Evolutionary conservation across 2,329 filamentous ascomycete genomes (phyloP).

Genomic region (Ophiocordyceps camponoti-rufipedis): DNA sequence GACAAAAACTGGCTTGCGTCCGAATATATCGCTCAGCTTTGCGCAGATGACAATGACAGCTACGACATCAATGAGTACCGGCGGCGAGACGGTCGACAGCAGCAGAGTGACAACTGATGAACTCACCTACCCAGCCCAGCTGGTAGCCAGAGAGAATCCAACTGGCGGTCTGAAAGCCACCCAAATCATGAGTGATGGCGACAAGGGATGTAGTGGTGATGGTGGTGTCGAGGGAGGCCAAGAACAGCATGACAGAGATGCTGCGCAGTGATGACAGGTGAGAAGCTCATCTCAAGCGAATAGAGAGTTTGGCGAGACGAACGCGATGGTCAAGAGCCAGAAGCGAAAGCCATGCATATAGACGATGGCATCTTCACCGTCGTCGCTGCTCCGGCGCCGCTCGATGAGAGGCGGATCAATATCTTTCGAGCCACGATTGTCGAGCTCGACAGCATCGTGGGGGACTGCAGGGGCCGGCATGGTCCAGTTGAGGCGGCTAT

Average conservation of each 20-base stretch:
- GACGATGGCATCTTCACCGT: background rate
- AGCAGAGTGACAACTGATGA: too few species aligned
- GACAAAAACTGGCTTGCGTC: slow-evolving; percentile 1
- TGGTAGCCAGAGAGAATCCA: slow-evolving; percentile 2
- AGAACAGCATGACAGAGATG: background rate
- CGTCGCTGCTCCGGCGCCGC: background rate
- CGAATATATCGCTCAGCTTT: slow-evolving; percentile 26
- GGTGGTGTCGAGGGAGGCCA: background rate
- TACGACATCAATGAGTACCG: slow-evolving; percentile 5
- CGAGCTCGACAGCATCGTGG: background rate
- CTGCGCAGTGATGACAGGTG: background rate
- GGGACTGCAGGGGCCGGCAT: background rate
- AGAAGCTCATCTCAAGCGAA: background rate
- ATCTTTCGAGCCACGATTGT: background rate
- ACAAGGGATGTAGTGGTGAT: background rate
- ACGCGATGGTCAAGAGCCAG: background rate
- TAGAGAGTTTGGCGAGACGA: background rate
- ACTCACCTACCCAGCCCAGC: slow-evolving; percentile 1
- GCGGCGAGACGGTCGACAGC: slow-evolving; percentile 1
- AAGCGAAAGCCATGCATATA: background rate
- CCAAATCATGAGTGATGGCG: background rate
- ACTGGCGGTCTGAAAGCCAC: background rate
- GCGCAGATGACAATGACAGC: slow-evolving; percentile 20
- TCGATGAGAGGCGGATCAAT: background rate
- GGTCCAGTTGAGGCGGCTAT: background rate